phyloP scores from a whole-genome alignment of 306 rosid genomes.

The Glycine latifolia region DNA sequence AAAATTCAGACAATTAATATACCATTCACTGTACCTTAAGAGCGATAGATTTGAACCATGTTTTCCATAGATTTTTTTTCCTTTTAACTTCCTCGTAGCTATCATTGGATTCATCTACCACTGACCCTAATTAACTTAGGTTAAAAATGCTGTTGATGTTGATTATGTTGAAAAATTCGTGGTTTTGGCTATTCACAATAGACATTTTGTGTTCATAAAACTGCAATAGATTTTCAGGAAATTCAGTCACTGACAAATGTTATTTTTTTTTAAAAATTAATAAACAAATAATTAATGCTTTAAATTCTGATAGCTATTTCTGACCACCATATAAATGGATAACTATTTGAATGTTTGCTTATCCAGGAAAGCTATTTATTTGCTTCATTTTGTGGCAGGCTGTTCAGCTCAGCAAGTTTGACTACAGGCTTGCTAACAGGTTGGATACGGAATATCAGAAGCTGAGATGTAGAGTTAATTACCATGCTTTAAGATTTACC shows the following conservation, averaged over 20 bases:
- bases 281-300: slow-evolving; percentile 26
- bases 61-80: background rate
- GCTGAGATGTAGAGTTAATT: slow-evolving; percentile 95
- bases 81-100: no score
- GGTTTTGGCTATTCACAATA: slow-evolving; percentile 6
- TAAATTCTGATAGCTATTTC: slow-evolving; percentile 20
- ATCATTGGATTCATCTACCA: no score
- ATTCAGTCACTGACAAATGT: slow-evolving; percentile 7
- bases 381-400: slow-evolving; percentile 71
- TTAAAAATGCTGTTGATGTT: no score
- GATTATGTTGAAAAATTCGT: background rate
- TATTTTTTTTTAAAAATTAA: background rate
- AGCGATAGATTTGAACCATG: slow-evolving; percentile 12
- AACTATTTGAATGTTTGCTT: slow-evolving; percentile 36
- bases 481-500: slow-evolving; percentile 91
- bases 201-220: slow-evolving; percentile 19
- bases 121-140: no score
- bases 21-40: background rate
- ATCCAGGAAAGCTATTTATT: slow-evolving; percentile 47
- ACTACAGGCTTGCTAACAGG: slow-evolving; percentile 97
- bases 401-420: slow-evolving; percentile 92
- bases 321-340: slow-evolving; percentile 32
- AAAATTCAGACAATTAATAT: background rate
- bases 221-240: slow-evolving; percentile 31
- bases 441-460: slow-evolving; percentile 88